Base-by-base conservation (phyloP, 1,139 yeast species). In the Schwanniomyces etchellsii region DNA sequence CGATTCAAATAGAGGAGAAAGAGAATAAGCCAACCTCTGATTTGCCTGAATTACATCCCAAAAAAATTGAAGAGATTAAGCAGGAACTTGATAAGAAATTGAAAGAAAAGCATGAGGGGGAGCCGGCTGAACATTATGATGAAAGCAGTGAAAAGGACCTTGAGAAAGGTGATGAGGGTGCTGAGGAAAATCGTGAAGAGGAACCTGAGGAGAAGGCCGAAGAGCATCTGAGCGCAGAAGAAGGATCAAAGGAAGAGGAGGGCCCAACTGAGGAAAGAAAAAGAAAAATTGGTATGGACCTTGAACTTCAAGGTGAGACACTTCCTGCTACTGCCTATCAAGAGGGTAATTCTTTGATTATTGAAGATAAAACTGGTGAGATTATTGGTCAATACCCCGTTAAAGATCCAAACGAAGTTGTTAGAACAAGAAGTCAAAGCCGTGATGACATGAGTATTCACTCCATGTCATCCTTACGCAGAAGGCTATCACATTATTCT, bases 281-380 rank as follows among this genome's bases (percentile, higher is more conserved):
- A 5, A 43, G 45, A n/a, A 28, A 27, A 20, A 6, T 15, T 4
- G 13, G 24, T 5, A 32, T 22, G 9, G 27, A 29, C 7, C 18
- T 9, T 9, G n/a, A 18, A 18, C 21, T n/a, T n/a, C 14, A 23
- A 7, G 25, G 16, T 24, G 30, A 29, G 4, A 24, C 33, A 13
- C 29, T 43, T 12, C 53, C 55, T 3, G 29, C 39, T 6, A 33
- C 71, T 16, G 91, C 86, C 0, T 89, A 75, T 52, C 77, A 75
- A 37, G 95, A 85, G 47, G 95, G 95, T 16, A 48, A 63, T 26
- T 62, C 69, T 26, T 53, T 88, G 27, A 72, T 89, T 33, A 65
- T 89, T 37, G 98, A 89, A 50, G 93, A 86, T 54, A 74, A 70
- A 35, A 68, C 76, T 33, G 97, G 97, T 33, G 96, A 89, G 40